Evolutionary conservation across 1,284 basidiomycete genomes (phyloP), one percentile per base, ranked within the genome.

Genomic region (Coniophora puteana): DNA sequence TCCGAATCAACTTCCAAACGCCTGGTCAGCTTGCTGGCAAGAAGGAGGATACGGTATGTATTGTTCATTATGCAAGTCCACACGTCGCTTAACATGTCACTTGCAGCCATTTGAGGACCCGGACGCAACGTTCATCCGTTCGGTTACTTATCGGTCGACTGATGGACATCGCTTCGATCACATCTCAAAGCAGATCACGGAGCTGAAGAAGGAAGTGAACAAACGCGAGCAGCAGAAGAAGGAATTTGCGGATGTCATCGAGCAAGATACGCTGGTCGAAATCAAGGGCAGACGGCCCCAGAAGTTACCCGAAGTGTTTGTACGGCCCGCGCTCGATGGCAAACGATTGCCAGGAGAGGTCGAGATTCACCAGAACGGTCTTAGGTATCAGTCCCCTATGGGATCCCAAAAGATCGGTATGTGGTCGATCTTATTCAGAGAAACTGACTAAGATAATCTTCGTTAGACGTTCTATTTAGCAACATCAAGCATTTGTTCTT

Each of bases 401-500:
- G 90, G 91, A 12, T 78, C 81, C 2, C 92, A 94, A 62, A 93
- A 88, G 68, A 88, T 96, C 48, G 91, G 91, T 89, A 52, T 50
- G 84, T 63, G 23, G n/a, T 37, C 17, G 27, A 5, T 24, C 35
- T 27, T 36, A 3, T 45, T 32, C 16, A 26, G 7, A 10, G n/a
- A 17, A 31, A 39, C 16, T 5, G 8, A 36, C 29, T 41, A 45
- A 23, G 31, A 25, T 44, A 44, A 46, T 43, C 30, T 24, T 40
- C 22, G 31, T 10, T 54, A 94, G 93, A 97, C 61, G 77, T 99
- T 16, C 74, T 98, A 11, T 99, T 98, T 72, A 88, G 82, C 69
- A 99, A 99, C 63, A 88, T 99, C 70, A 97, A 96, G 66, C 96
- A 99, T 64, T 72, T 99, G 18, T 97, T 99, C 71, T 99, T 98